These are phyloP conservation scores for Ogataea chonburiensis DNA, from an alignment of 805 yeast genomes.

Conservation along the genomic window DNA sequence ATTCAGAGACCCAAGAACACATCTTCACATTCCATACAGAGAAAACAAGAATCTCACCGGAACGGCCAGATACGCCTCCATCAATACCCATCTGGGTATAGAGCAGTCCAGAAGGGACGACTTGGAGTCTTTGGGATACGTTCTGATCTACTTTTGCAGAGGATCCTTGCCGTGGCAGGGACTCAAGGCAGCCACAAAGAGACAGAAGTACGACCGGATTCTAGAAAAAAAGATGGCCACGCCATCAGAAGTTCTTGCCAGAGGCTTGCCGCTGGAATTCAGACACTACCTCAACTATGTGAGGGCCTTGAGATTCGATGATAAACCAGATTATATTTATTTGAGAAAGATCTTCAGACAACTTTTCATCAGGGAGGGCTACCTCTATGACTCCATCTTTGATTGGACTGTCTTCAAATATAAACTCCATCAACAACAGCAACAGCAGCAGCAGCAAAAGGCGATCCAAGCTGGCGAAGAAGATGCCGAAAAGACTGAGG, in stretches of 20 bases:
- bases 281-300: constrained; percentile 84
- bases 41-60: constrained; percentile 97
- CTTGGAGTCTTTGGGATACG: constrained; percentile 91
- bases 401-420: constrained; percentile 94
- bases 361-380: constrained; percentile 81
- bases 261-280: constrained; percentile 91
- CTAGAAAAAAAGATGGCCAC: constrained; percentile 94
- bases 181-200: constrained; percentile 91
- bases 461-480: constrained; percentile 18
- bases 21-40: constrained; percentile 91
- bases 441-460: constrained; percentile 33
- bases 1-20: constrained; percentile 91
- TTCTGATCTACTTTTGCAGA: constrained; percentile 87
- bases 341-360: constrained; percentile 88
- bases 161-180: constrained; percentile 99
- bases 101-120: constrained; percentile 98
- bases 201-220: constrained; percentile 94
- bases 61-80: constrained; percentile 93
- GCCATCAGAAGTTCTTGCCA: constrained; percentile 78
- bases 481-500: constrained; percentile 19
- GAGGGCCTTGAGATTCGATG: constrained; percentile 88
- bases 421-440: constrained; percentile 55
- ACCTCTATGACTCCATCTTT: constrained; percentile 88
- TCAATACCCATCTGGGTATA: constrained; percentile 94
- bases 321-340: constrained; percentile 91